phyloP scores from a whole-genome alignment of 345 rosid species.

The Salix purpurea region DNA sequence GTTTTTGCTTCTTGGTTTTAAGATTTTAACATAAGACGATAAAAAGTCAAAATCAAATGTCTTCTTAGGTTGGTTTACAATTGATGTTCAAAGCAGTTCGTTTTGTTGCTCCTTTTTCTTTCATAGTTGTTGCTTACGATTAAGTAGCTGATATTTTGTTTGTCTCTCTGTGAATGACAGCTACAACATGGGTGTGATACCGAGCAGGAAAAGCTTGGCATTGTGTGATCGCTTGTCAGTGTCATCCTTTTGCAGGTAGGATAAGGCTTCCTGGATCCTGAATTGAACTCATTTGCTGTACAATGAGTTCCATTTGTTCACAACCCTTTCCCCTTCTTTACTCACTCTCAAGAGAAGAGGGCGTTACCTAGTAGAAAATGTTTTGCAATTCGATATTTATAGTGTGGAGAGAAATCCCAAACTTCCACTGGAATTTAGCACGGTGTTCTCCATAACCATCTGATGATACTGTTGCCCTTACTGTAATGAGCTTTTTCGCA shows the following conservation, averaged over 20 bases:
- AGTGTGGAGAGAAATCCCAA: not conserved
- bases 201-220: slow-evolving; percentile 84
- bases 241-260: slow-evolving; percentile 79
- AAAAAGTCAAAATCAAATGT: not conserved
- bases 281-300: not conserved
- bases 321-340: not conserved
- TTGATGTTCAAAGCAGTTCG: not conserved
- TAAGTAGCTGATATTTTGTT: slow-evolving; percentile 7
- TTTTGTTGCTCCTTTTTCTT: not conserved
- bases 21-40: not conserved
- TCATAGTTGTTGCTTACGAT: not conserved
- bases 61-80: not conserved
- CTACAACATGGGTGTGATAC: slow-evolving; percentile 87
- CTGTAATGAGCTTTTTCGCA: not conserved
- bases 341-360: not conserved
- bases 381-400: not conserved
- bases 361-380: not conserved
- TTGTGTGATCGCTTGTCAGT: slow-evolving; percentile 66
- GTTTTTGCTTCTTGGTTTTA: not conserved
- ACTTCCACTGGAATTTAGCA: no score
- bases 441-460: not conserved
- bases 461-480: not conserved
- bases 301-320: not conserved
- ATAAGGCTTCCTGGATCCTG: not conserved
- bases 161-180: slow-evolving; percentile 40